Base-by-base conservation (phyloP, 2,329 filamentous ascomycete genomes). In the Verticillium nubilum region DNA sequence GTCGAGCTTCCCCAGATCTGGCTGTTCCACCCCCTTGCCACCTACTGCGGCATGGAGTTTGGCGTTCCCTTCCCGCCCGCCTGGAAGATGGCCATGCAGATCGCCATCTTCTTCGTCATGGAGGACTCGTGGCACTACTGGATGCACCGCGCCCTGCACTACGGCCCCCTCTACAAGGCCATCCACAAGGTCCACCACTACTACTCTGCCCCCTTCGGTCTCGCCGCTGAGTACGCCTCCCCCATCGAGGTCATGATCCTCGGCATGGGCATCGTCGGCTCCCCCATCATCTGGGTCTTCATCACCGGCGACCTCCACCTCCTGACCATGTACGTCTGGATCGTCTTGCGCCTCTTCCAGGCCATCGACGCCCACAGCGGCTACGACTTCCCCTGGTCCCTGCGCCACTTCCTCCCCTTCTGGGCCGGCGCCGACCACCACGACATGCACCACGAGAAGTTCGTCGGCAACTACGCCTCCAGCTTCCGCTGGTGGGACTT, bases 401-500 rank as follows among this genome's bases (percentile, higher is more conserved):
- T 99, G 77, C 92, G 93, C 76, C 91, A 97, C 76, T 90, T 98
- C 82, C 80, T 99, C 57, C 95, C 95, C 35, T 93, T 99, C 85
- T 99, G 95, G 95, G 94, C 94, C 59, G 95, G 95, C 63, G 95
- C 95, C 59, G 88, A 96, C 68, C 94, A 98, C 79, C 95, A 99
- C 79, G 95, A 99, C 71, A 81, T 92, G 52, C 95, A 99, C 79
- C 95, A 99, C 79, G 95, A 99, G 81, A 92, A 92, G 73, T 99
- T 99, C 79, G 92, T 99, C 64, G 95, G 95, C 68, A 99, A 99
- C 82, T 99, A 98, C 74, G 82, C 94, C 57, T 97, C 92, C 72
- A 96, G 91, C 81, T 99, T 99, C 86, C 86, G 94, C 75, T 99
- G 95, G 95, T 99, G 95, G 95, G 95, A 99, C 79, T 96, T 90